Conservation (phyloP, 352 stramenopile species). For the Phytophthora sansomeana region DNA sequence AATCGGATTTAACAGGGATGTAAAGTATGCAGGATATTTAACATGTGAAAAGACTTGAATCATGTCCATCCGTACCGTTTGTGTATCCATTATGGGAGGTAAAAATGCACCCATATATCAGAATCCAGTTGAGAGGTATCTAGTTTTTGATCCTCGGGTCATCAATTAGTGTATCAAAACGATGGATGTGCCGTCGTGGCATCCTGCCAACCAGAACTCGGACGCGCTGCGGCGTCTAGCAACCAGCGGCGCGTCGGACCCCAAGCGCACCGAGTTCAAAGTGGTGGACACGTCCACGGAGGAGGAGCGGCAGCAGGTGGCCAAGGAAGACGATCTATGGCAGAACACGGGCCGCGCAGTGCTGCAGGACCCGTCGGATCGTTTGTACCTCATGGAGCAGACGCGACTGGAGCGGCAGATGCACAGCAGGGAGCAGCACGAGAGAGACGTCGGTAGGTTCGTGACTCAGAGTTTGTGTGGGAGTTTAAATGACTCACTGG, state of each 20-base stretch:
- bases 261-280: conserved; percentile 71
- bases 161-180: background rate
- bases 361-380: conserved; percentile 79
- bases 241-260: conserved; percentile 23
- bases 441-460: conserved; percentile 44
- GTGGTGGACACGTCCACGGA: conserved; percentile 80
- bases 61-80: conserved; percentile 2
- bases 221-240: conserved; percentile 43
- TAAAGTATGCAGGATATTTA: background rate
- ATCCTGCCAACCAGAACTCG: conserved; percentile 72
- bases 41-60: background rate
- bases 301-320: conserved; percentile 65
- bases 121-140: background rate
- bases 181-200: conserved; percentile 83
- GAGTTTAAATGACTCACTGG: background rate
- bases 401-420: conserved; percentile 52
- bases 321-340: conserved; percentile 46
- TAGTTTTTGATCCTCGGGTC: too few relatives aligned
- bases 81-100: conserved; percentile 15
- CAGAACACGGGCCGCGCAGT: conserved; percentile 49
- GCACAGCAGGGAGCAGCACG: conserved; percentile 39
- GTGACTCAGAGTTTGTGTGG: background rate
- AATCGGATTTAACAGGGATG: conserved; percentile 6
- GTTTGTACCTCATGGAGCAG: conserved; percentile 79
- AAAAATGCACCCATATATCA: conserved; percentile 22